Percentiles rank a stretch among this genome's conserved stretches.
Conservation (phyloP, 1,284 basidiomycete species). For the Rhodotorula sp. region DNA sequence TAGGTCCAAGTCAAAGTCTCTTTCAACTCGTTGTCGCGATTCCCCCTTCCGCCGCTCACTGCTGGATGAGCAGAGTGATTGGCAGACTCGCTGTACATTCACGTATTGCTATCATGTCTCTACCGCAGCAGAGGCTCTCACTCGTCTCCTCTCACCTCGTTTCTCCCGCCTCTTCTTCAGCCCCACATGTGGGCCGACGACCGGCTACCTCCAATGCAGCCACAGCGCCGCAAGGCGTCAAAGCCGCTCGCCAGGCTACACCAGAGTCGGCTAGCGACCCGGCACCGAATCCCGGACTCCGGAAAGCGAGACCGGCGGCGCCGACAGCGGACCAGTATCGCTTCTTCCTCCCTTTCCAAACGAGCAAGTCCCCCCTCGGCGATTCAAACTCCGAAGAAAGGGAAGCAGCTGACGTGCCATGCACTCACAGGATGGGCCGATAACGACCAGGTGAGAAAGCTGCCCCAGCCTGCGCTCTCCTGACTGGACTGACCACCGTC, state of each 20-base stretch:
- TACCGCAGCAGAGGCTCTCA: background rate
- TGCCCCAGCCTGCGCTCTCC: background rate
- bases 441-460: constrained; percentile 15
- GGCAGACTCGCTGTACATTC: too few relatives aligned
- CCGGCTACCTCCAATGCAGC: background rate
- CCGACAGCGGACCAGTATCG: constrained; percentile 1
- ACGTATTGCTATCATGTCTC: background rate
- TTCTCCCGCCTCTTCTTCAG: background rate
- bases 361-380: background rate
- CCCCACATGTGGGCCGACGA: too few relatives aligned
- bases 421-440: constrained; percentile 13
- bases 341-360: constrained; percentile 29
- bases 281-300: background rate
- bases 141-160: background rate
- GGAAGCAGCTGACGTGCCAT: background rate
- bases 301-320: background rate
- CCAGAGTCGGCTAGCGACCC: background rate
- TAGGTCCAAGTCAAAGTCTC: too few relatives aligned
- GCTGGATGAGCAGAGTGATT: too few relatives aligned
- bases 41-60: too few relatives aligned
- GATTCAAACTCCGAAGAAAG: too few relatives aligned
- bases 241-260: background rate
- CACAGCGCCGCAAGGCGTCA: background rate
- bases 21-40: too few relatives aligned
- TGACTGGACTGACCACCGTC: too few relatives aligned